Conservation (phyloP, 2,329 filamentous ascomycete species). For the Thelonectria discophora region DNA sequence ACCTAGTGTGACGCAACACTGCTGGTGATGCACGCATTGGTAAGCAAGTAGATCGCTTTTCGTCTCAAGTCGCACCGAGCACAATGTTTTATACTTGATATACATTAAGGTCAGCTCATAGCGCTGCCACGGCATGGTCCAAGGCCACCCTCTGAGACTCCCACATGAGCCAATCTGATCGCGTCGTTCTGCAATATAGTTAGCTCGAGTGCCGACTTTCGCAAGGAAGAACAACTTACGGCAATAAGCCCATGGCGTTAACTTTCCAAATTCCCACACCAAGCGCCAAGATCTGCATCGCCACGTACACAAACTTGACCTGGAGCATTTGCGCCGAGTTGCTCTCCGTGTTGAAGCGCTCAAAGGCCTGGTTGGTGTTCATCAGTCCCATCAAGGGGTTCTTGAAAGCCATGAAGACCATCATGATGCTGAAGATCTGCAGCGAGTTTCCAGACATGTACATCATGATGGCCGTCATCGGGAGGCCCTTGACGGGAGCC, state of each 20-base stretch:
- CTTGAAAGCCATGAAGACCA: conserved; percentile 99
- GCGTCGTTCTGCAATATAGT: conserved; percentile 74
- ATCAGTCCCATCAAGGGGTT: conserved; percentile 88
- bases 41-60: no score
- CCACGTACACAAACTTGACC: conserved; percentile 88
- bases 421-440: conserved; percentile 99
- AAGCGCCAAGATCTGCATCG: conserved; percentile 85
- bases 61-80: not conserved
- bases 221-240: conserved; percentile 63
- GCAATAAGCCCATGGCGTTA: conserved; percentile 93
- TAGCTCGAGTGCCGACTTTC: conserved; percentile 16
- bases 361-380: conserved; percentile 86
- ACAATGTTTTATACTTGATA: conserved; percentile 16
- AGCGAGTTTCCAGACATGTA: conserved; percentile 99
- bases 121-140: conserved; percentile 71
- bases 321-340: conserved; percentile 78
- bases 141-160: conserved; percentile 77
- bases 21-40: no score
- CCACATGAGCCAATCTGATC: conserved; percentile 98
- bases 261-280: conserved; percentile 95
- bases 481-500: conserved; percentile 89
- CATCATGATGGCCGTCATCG: conserved; percentile 99
- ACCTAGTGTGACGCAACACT: not conserved
- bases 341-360: conserved; percentile 85
- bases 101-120: conserved; percentile 50